Evolutionary conservation across 176 grass and related monocot species (phyloP), one percentile per base, ranked within the genome.

Genomic region (Zizania latifolia): DNA sequence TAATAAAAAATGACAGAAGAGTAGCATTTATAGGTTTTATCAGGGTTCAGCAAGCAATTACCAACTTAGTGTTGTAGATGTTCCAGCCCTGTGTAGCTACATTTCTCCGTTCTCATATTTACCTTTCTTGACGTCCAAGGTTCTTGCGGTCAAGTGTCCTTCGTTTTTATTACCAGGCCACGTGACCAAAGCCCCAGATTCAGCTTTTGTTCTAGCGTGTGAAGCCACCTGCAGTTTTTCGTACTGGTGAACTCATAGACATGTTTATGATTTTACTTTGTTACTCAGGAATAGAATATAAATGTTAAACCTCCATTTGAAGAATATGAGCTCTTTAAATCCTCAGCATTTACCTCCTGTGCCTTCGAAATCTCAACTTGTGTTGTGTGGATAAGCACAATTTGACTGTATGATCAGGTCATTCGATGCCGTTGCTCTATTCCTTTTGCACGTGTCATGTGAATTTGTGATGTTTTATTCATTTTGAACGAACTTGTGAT

Each of bases 21-120:
- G 39, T 80, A 80, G 65, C 2, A 33, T 27, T n/a, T 48, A n/a
- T 19, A 78, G 14, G 34, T 55, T 36, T 14, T 12, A 17, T 71
- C 21, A 69, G 43, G 66, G 45, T 50, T 84, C 65, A 59, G 59
- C 50, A 71, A 80, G 41, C 41, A 19, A 24, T 66, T 27, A 19
- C 65, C 54, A 55, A 78, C 19, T 32, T 82, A 77, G 58, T 83
- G 27, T 37, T 77, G 79, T 88, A 82, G 81, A 78, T 85, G 62
- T 54, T 64, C 38, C 68, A 30, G 35, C 34, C 71, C 34, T 34
- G 75, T 81, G 74, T 62, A 81, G 43, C 54, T 81, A 19, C 31
- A 10, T 14, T 77, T 68, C 39, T 72, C 61, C 2, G 1, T 74
- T 73, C 17, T 55, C 48, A 5, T 83, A 34, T 76, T 77, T 43